Evolutionary conservation across 2,329 filamentous ascomycete genomes (phyloP).

Genomic region (Alternaria postmessia): DNA sequence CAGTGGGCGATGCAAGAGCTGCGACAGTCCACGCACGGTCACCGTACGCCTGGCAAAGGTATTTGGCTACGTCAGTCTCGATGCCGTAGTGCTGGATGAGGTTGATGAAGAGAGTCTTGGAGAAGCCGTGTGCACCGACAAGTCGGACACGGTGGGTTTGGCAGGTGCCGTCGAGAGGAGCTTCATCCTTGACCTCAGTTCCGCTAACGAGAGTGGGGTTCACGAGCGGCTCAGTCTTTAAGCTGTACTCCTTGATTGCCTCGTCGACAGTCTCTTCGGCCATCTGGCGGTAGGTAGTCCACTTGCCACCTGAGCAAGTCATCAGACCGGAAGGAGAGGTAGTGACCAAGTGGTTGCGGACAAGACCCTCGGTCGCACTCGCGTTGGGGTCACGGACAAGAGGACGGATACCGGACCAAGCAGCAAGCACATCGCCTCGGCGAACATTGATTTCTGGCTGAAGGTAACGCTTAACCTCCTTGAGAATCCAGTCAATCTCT

Average conservation of each 20-base stretch:
- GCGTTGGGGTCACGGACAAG: constrained; percentile 87
- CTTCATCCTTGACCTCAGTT: constrained; percentile 75
- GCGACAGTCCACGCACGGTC: constrained; percentile 93
- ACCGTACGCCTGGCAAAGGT: constrained; percentile 86
- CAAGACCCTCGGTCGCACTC: constrained; percentile 84
- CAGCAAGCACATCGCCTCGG: constrained; percentile 85
- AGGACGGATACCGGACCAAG: constrained; percentile 88
- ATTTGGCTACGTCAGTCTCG: constrained; percentile 90
- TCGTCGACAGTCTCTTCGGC: constrained; percentile 88
- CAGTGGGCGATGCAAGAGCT: constrained; percentile 77
- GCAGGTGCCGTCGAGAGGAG: constrained; percentile 75
- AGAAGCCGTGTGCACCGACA: constrained; percentile 85
- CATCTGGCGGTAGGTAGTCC: constrained; percentile 95
- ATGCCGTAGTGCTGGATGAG: constrained; percentile 92
- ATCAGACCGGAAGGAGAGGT: constrained; percentile 80
- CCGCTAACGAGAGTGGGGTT: constrained; percentile 73
- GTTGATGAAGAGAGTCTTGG: constrained; percentile 92
- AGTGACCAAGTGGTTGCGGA: constrained; percentile 85
- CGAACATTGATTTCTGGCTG: constrained; percentile 85
- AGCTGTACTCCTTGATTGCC: constrained; percentile 73
- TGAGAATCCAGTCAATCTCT: constrained; percentile 87
- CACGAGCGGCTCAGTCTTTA: constrained; percentile 65
- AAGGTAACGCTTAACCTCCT: constrained; percentile 82
- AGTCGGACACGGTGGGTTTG: constrained; percentile 85
- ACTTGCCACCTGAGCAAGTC: constrained; percentile 88